Base-by-base conservation (phyloP, 1,284 basidiomycete genomes). In the Naganishia albida region DNA sequence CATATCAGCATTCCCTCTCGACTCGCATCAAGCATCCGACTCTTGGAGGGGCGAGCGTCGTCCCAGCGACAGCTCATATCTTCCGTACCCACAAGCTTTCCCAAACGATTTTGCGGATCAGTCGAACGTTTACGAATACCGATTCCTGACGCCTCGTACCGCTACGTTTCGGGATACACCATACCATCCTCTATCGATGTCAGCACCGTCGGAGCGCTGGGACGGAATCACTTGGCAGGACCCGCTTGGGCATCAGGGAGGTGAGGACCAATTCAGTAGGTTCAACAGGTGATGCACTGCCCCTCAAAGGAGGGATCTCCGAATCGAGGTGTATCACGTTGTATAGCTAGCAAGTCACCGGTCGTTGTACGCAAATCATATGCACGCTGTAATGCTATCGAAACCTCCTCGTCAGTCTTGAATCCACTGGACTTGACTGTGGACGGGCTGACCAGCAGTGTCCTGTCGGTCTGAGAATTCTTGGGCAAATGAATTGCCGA, bases 31-130 rank as follows among this genome's bases (percentile, higher is more conserved):
- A 26, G n/a, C 46, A 39, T 50, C 10, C 30, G 44, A 39, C n/a
- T 40, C 20, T 12, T 34, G 38, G 39, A 39, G 18, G 16, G 43
- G 4, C 38, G 51, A 38, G 7, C 51, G 51, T 20, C 51, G 51
- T 6, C 51, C 51, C 10, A 53, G 51, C 51, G 51, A 53, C 13
- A 53, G 30, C n/a, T 38, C 51, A 20, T 40, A 38, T 26, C n/a
- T 40, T 2, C 38, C 28, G 38, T 48, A 59, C 25, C 44, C 43
- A 7, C 56, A 59, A 20, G 39, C 48, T 7, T 60, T 40, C 23
- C 57, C 57, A 10, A 60, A 39, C 28, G 57, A 60, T 26, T 50
- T 50, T 18, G 23, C 20, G 18, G 57, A 49, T 7, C 57, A 60
- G 38, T 25, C 57, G 1, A 25, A 40, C 16, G 2, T 34, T 16